phyloP scores from a whole-genome alignment of 1,284 basidiomycete species.

The Porodaedalea pini region DNA sequence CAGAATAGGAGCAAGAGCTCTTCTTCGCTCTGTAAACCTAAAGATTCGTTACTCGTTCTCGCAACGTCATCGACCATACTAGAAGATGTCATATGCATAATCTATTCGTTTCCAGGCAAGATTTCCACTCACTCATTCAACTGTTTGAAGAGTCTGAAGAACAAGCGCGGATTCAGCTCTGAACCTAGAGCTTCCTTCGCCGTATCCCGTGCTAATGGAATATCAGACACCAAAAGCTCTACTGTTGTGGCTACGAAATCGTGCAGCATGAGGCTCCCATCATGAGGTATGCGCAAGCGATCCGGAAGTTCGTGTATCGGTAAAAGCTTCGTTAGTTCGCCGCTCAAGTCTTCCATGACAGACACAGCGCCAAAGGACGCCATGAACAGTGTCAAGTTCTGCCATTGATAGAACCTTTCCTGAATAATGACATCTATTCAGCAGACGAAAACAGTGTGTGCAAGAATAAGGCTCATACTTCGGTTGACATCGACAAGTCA shows the following conservation, averaged over 20 bases:
- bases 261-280: slow-evolving; percentile 54
- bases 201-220: slow-evolving; percentile 65
- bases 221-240: slow-evolving; percentile 61
- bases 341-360: slow-evolving; percentile 48
- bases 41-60: slow-evolving; percentile 21
- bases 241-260: slow-evolving; percentile 70
- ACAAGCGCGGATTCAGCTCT: slow-evolving; percentile 71
- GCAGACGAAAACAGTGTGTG: neutral
- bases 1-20: slow-evolving; percentile 64
- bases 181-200: slow-evolving; percentile 78
- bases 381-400: slow-evolving; percentile 81
- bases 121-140: slow-evolving; percentile 61
- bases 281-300: slow-evolving; percentile 58
- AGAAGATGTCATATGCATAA: neutral
- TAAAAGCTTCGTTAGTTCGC: slow-evolving; percentile 51
- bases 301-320: slow-evolving; percentile 65
- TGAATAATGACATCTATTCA: slow-evolving; percentile 29
- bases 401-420: slow-evolving; percentile 82
- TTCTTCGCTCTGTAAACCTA: slow-evolving; percentile 36
- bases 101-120: neutral
- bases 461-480: slow-evolving; percentile 32
- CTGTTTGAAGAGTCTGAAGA: slow-evolving; percentile 62
- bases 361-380: slow-evolving; percentile 74
- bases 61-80: slow-evolving; percentile 48
- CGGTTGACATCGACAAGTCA: slow-evolving; percentile 35